A percentile compares a stretch with the other conserved stretches of the same genome.
phyloP scores from a whole-genome alignment of 116 monocot species.

The Dioscorea cayenensis region DNA sequence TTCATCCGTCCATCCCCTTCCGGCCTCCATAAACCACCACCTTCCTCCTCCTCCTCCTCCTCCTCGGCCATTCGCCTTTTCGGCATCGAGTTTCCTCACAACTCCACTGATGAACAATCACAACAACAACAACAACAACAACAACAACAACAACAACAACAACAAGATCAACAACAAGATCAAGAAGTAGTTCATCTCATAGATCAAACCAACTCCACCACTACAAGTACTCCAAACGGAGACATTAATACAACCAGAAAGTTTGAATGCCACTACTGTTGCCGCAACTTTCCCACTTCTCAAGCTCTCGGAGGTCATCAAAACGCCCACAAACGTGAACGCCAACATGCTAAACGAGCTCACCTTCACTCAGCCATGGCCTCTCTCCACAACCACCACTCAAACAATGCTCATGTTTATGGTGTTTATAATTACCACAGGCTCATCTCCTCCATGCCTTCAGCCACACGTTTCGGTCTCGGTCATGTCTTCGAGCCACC shows the following conservation, averaged over 20 bases:
- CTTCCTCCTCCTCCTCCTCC: constrained; percentile 4
- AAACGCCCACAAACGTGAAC: constrained; percentile 86
- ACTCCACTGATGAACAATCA: background rate
- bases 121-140: background rate
- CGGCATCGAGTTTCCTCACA: constrained; percentile 61
- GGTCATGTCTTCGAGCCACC: constrained; percentile 17
- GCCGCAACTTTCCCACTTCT: constrained; percentile 70
- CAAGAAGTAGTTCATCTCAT: background rate
- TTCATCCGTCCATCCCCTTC: constrained; percentile 45
- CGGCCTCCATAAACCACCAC: constrained; percentile 8
- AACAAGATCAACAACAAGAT: background rate
- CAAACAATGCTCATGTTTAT: constrained; percentile 20
- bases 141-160: too few species aligned
- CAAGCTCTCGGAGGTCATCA: constrained; percentile 81
- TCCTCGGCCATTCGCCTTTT: constrained; percentile 60
- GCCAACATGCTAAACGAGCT: constrained; percentile 70
- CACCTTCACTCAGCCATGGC: constrained; percentile 48
- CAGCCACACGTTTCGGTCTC: constrained; percentile 14
- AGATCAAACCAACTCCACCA: background rate
- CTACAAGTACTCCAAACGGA: background rate
- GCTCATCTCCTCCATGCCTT: constrained; percentile 12
- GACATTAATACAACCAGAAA: constrained; percentile 22
- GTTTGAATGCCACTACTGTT: constrained; percentile 92
- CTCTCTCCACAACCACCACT: constrained; percentile 25
- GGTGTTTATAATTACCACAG: constrained; percentile 47